phyloP scores from a whole-genome alignment of 805 yeast genomes.

The Candida adriatica region DNA sequence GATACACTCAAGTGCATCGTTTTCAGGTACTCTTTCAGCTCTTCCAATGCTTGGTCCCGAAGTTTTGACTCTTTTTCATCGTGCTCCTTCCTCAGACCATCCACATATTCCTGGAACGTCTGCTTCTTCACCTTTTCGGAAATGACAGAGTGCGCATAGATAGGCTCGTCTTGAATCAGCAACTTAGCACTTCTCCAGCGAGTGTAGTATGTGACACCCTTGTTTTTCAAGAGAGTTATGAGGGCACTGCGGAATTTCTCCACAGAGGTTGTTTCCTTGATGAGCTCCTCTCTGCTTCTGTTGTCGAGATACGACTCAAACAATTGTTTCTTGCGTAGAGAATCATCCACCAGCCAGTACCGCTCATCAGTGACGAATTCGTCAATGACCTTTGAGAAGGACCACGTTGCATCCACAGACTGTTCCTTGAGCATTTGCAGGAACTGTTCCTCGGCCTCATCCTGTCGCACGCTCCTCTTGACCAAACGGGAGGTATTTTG shows the following conservation, averaged over 20 bases:
- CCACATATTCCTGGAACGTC: conserved; percentile 46
- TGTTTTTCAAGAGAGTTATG: conserved; percentile 34
- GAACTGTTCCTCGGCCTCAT: conserved; percentile 41
- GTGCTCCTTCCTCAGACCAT: conserved; percentile 28
- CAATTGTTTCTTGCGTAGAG: conserved; percentile 48
- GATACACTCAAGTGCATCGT: conserved; percentile 23
- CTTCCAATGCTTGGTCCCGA: conserved; percentile 43
- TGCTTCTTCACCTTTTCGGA: conserved; percentile 50
- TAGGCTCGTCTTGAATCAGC: conserved; percentile 56
- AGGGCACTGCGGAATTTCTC: conserved; percentile 55
- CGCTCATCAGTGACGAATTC: conserved; percentile 49
- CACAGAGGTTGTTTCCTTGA: conserved; percentile 44
- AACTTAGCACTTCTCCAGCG: conserved; percentile 56
- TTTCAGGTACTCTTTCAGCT: conserved; percentile 44
- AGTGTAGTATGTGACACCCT: conserved; percentile 43
- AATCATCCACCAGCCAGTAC: conserved; percentile 62
- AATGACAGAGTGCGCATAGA: conserved; percentile 52
- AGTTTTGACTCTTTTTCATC: conserved; percentile 21
- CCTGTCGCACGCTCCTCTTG: conserved; percentile 13
- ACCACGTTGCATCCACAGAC: conserved; percentile 67
- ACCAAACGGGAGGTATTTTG: conserved; percentile 24
- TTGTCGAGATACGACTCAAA: conserved; percentile 61
- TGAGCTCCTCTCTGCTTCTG: conserved; percentile 41
- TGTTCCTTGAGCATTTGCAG: conserved; percentile 44
- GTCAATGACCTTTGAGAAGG: conserved; percentile 61